Conservation (phyloP, 139 green algal genomes). For the Coelastrella sp. region DNA sequence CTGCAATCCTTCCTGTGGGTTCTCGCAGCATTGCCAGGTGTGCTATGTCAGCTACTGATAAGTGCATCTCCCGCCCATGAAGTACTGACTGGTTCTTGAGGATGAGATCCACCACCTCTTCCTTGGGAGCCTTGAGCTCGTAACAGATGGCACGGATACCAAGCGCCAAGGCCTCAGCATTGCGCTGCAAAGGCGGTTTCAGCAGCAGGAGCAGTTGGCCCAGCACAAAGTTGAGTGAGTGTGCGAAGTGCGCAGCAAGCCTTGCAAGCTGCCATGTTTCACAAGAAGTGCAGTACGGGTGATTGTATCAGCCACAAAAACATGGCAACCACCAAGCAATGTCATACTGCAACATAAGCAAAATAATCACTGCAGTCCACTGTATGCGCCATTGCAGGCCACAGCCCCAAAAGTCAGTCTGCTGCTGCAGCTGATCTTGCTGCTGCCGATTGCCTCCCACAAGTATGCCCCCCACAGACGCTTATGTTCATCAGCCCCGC, state of each 20-base stretch:
- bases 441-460: not conserved
- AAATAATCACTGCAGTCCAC: not conserved
- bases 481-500: not conserved
- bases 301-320: too few species aligned
- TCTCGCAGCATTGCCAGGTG: slow-evolving; percentile 66
- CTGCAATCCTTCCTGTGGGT: slow-evolving; percentile 65
- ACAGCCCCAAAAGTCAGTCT: not conserved
- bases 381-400: not conserved
- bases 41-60: slow-evolving; percentile 69
- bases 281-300: not conserved
- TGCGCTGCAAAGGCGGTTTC: not conserved
- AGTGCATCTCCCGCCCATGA: slow-evolving; percentile 62
- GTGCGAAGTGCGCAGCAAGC: not conserved
- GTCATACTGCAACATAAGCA: too few species aligned
- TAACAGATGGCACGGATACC: slow-evolving; percentile 69
- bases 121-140: slow-evolving; percentile 62
- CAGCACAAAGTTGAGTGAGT: not conserved
- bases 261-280: not conserved
- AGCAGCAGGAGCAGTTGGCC: not conserved
- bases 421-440: not conserved
- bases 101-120: slow-evolving; percentile 67
- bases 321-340: too few species aligned
- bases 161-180: slow-evolving; percentile 57
- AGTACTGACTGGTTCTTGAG: slow-evolving; percentile 66
- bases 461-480: not conserved